A percentile compares a stretch with the other conserved stretches of the same genome.
Evolutionary conservation across 2,329 filamentous ascomycete genomes (phyloP).

Genomic region (Xylariaceae sp.): DNA sequence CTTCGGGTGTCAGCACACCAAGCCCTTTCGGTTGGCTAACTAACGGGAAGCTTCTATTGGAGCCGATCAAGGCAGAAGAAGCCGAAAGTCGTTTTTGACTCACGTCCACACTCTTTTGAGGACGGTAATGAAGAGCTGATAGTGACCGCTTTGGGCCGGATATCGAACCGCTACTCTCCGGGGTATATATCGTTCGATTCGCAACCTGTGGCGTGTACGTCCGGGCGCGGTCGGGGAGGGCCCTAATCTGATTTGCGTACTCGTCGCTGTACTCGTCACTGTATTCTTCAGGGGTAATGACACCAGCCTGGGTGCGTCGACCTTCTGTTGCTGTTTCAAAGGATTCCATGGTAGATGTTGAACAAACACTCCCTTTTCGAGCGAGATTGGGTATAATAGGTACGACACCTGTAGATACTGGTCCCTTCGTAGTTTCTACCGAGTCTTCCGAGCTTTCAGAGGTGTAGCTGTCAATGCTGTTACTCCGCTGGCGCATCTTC

Average conservation of each 20-base stretch:
- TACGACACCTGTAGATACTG: constrained; percentile 26
- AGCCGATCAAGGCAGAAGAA: constrained; percentile 54
- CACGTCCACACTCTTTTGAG: constrained; percentile 37
- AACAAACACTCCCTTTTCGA: constrained; percentile 45
- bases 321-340: constrained; percentile 55
- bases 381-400: constrained; percentile 26
- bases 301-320: constrained; percentile 26
- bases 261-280: constrained; percentile 16
- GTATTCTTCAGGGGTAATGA: constrained; percentile 20
- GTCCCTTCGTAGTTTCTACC: constrained; percentile 55
- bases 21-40: constrained; percentile 47
- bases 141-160: constrained; percentile 24
- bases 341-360: constrained; percentile 47
- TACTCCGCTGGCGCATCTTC: constrained; percentile 36
- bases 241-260: constrained; percentile 22
- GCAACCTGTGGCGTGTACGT: constrained; percentile 33
- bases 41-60: constrained; percentile 57
- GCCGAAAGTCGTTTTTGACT: constrained; percentile 50
- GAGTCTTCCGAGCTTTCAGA: constrained; percentile 59
- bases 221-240: constrained; percentile 24
- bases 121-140: constrained; percentile 39
- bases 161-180: constrained; percentile 24
- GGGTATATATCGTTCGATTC: constrained; percentile 26
- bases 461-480: constrained; percentile 48
- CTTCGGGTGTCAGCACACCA: constrained; percentile 44